Evolutionary conservation across 2,329 filamentous ascomycete genomes (phyloP), one percentile per base, ranked within the genome.

Genomic region (Aspergillus texensis): DNA sequence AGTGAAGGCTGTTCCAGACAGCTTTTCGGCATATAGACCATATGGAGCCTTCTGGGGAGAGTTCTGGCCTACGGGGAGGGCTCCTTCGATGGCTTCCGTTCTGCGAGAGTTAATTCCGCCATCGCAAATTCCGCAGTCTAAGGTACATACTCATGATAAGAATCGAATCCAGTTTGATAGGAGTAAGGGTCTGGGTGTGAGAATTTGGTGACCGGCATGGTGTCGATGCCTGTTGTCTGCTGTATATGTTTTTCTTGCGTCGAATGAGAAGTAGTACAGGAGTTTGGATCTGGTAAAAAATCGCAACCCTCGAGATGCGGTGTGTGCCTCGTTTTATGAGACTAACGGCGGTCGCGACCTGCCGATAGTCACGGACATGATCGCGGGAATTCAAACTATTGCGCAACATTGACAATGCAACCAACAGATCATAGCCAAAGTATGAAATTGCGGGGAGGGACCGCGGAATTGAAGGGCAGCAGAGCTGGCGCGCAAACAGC

Each of bases 21-120:
- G 83, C 80, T 91, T 91, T 79, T 96, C 93, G 32, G 92, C 88
- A 79, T 95, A 95, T 32, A 96, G 87, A 0, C 92, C 92, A 68
- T 88, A 87, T 0, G 91, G 85, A 0, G 89, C 89, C 74, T 93
- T 92, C 75, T 96, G 92, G 0, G 93, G 93, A 3, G 91, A 92
- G 82, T 96, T 96, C 48, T 89, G 86, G 57, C 86, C 92, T 63
- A 92, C 74, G 10, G 93, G 92, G 6, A 94, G 83, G 6, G 92
- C 89, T 21, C 89, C 90, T 19, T 88, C 83, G 61, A 94, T 82
- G 52, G 92, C 91, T 82, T 95, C 92, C 50, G 90, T 88, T 75
- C 91, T 94, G 60, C 8, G 21, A 71, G 21, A 24, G 63, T 73
- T 70, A 70, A 65, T 53, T 62, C 19, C 57, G 26, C 11, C 21